phyloP scores from a whole-genome alignment of 352 stramenopile genomes.

The Globisporangium takayamanum region DNA sequence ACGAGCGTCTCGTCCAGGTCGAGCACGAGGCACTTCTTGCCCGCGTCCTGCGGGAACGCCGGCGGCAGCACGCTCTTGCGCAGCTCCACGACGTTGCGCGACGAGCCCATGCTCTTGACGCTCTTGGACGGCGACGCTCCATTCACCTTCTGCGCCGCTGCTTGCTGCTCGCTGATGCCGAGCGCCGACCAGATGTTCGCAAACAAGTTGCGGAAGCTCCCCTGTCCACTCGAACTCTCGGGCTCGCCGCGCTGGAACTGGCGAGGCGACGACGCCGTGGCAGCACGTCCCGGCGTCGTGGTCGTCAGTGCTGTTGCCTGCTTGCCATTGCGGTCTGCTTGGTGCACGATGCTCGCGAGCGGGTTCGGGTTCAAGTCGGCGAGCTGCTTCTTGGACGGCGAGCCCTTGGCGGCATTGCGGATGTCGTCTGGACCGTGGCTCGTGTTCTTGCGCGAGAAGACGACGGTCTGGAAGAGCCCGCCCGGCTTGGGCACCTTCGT shows the following conservation, averaged over 20 bases:
- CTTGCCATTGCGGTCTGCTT: conserved; percentile 28
- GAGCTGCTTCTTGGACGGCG: too few relatives aligned
- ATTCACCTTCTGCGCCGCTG: conserved; percentile 21
- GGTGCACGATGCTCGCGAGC: too few relatives aligned
- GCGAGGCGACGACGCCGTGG: conserved; percentile 13
- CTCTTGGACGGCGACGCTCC: conserved; percentile 11
- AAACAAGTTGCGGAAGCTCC: conserved; percentile 59
- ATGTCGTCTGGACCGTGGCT: too few relatives aligned
- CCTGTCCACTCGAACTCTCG: conserved; percentile 19
- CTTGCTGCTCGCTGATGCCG: conserved; percentile 54
- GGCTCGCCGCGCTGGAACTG: conserved; percentile 19
- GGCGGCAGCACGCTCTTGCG: conserved; percentile 56
- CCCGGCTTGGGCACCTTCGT: conserved; percentile 20
- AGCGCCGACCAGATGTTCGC: conserved; percentile 63
- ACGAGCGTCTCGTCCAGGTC: conserved; percentile 99
- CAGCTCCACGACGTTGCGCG: conserved; percentile 36
- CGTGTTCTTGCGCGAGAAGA: conserved; percentile 21
- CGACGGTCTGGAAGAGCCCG: conserved; percentile 50
- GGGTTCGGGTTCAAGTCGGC: too few relatives aligned
- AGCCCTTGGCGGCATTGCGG: too few relatives aligned
- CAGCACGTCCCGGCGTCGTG: conserved; percentile 1
- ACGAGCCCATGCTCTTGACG: conserved; percentile 14
- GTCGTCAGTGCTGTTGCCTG: conserved; percentile 20
- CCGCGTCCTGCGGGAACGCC: conserved; percentile 33
- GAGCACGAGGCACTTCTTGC: conserved; percentile 90